These are phyloP conservation scores for Boletus sp. DNA, from an alignment of 768 basidiomycete species.

Conservation along the genomic window DNA sequence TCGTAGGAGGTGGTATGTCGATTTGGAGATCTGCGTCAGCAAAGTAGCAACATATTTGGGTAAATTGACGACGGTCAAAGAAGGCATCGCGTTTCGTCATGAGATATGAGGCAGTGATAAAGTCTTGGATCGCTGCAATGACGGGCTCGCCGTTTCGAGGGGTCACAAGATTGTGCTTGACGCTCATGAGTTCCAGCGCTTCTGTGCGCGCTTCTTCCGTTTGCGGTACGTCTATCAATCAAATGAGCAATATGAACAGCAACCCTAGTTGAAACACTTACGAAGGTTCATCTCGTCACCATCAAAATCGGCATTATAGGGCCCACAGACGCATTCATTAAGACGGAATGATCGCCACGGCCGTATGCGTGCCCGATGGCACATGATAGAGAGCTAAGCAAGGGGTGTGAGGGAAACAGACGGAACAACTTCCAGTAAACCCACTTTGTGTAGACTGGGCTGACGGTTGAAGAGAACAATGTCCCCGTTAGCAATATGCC, in stretches of 20 bases:
- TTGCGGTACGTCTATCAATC: slow-evolving; percentile 83
- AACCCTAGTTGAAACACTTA: slow-evolving; percentile 38
- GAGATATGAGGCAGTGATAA: slow-evolving; percentile 97
- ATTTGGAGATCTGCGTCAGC: slow-evolving; percentile 89
- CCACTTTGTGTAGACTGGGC: slow-evolving; percentile 92
- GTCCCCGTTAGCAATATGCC: slow-evolving; percentile 94
- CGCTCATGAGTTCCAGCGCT: slow-evolving; percentile 94
- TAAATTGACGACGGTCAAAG: slow-evolving; percentile 91
- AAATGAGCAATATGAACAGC: slow-evolving; percentile 1
- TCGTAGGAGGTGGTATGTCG: slow-evolving; percentile 92
- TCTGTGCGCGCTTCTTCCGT: slow-evolving; percentile 98
- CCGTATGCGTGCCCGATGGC: slow-evolving; percentile 92
- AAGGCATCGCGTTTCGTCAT: slow-evolving; percentile 92
- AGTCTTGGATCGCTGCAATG: slow-evolving; percentile 99
- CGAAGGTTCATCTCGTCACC: slow-evolving; percentile 99
- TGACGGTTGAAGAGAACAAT: slow-evolving; percentile 98
- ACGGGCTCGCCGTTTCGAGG: slow-evolving; percentile 98
- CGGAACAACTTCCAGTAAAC: slow-evolving; percentile 1
- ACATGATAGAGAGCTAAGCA: slow-evolving; percentile 94
- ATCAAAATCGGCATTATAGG: slow-evolving; percentile 99
- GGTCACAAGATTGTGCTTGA: slow-evolving; percentile 95
- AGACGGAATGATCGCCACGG: slow-evolving; percentile 97
- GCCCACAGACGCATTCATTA: slow-evolving; percentile 99
- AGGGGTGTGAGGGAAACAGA: slow-evolving; percentile 4
- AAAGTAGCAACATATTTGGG: slow-evolving; percentile 94